phyloP scores from a whole-genome alignment of 2,329 filamentous ascomycete species.

The Diaporthe citri region DNA sequence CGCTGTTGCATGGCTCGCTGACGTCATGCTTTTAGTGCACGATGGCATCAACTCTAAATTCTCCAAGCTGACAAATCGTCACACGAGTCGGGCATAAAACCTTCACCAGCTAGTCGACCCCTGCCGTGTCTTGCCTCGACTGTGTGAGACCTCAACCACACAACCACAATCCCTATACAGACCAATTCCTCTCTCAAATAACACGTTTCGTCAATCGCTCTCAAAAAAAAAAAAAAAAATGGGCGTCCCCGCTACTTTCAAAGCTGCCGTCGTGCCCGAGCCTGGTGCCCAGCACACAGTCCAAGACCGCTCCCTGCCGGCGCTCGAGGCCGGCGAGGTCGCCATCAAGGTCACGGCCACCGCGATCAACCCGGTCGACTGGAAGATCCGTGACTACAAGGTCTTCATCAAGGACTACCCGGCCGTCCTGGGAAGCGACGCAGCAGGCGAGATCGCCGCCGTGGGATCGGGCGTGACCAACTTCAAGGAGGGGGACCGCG shows the following conservation, averaged over 20 bases:
- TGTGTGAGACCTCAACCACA: not conserved
- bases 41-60: constrained; percentile 10
- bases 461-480: constrained; percentile 46
- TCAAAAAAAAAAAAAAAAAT: no score
- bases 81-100: constrained; percentile 14
- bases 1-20: not conserved
- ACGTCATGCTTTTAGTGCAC: constrained; percentile 14
- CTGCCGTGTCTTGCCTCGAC: not conserved
- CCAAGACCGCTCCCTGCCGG: constrained; percentile 35
- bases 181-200: no score
- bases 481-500: constrained; percentile 52
- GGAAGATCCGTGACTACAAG: constrained; percentile 50
- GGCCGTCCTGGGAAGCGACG: constrained; percentile 50
- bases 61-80: constrained; percentile 14
- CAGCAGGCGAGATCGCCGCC: constrained; percentile 50
- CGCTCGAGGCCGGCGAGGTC: constrained; percentile 43
- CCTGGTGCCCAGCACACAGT: constrained; percentile 35
- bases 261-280: constrained; percentile 38
- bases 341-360: constrained; percentile 45
- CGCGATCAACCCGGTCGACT: constrained; percentile 52
- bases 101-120: not conserved
- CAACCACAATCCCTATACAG: not conserved
- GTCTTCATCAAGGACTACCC: constrained; percentile 47
- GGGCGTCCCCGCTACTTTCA: constrained; percentile 36
- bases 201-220: no score